These are phyloP conservation scores for Termitomyces bulborhizus DNA, from an alignment of 768 basidiomycete genomes.

Conservation along the genomic window DNA sequence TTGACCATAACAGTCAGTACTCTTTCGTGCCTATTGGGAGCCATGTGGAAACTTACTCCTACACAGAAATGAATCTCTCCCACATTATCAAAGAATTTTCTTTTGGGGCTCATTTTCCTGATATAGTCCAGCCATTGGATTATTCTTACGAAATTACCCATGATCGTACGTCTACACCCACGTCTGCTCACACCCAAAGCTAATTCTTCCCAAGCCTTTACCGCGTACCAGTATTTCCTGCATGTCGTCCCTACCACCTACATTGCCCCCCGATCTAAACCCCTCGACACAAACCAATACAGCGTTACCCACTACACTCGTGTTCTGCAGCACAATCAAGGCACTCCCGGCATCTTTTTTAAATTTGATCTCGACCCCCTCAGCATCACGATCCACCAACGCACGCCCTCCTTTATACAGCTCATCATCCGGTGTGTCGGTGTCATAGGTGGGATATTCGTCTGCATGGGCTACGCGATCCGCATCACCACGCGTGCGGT, in stretches of 20 bases:
- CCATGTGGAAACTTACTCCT: neutral
- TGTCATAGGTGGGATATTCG: conserved; percentile 90
- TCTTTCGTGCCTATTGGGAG: neutral
- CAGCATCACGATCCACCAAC: conserved; percentile 77
- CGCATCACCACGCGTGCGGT: conserved; percentile 59
- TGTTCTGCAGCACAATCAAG: conserved; percentile 63
- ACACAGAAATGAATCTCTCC: conserved; percentile 88
- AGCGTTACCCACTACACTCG: conserved; percentile 50
- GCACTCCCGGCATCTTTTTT: conserved; percentile 95
- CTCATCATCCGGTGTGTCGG: conserved; percentile 83
- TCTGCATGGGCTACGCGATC: conserved; percentile 75
- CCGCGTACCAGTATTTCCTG: conserved; percentile 92
- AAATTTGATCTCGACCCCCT: conserved; percentile 96
- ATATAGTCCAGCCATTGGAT: conserved; percentile 92
- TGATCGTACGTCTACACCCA: conserved; percentile 45
- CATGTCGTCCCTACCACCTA: conserved; percentile 96
- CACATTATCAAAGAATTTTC: conserved; percentile 97
- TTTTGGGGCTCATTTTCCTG: conserved; percentile 93
- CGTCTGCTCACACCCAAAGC: neutral
- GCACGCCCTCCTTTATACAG: conserved; percentile 77
- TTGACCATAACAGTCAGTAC: conserved; percentile 74
- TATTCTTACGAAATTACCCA: conserved; percentile 74
- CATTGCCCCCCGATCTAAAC: conserved; percentile 60
- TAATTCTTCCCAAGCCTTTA: conserved; percentile 50
- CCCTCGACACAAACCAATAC: conserved; percentile 81